phyloP scores from a whole-genome alignment of 2,329 filamentous ascomycete species.

The Xylaria digitata region DNA sequence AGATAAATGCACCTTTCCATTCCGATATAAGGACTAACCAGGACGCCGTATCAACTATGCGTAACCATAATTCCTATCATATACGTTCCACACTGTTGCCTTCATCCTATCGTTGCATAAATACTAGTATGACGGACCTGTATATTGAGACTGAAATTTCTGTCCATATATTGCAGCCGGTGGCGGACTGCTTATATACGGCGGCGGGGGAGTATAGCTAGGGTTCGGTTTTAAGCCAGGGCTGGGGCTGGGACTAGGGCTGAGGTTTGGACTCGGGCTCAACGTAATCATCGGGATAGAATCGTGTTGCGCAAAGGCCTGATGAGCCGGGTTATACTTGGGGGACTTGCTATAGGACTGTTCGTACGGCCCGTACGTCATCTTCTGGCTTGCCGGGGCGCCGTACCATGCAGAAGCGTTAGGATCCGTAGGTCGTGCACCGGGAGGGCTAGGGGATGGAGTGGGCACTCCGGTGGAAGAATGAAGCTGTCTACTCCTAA shows the following conservation, averaged over 20 bases:
- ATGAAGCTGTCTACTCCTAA: conserved; percentile 4
- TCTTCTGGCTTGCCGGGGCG: neutral
- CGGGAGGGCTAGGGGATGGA: neutral
- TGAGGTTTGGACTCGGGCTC: conserved; percentile 5
- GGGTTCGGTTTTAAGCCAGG: neutral
- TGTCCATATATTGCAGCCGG: conserved; percentile 15
- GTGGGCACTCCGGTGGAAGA: neutral
- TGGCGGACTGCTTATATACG: conserved; percentile 21
- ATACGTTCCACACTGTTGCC: neutral
- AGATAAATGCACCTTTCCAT: neutral
- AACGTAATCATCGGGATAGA: conserved; percentile 24
- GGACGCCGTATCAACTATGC: neutral
- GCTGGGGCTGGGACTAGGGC: neutral
- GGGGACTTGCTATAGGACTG: conserved; percentile 11
- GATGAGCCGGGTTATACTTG: neutral
- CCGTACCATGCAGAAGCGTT: conserved; percentile 11
- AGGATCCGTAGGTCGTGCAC: neutral
- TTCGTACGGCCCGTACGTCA: neutral
- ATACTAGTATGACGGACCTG: neutral
- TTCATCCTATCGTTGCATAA: neutral
- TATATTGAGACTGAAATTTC: conserved; percentile 2
- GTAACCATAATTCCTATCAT: neutral
- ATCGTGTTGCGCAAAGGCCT: conserved; percentile 11
- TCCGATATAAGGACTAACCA: neutral
- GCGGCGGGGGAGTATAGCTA: conserved; percentile 8